Evolutionary conservation across 495 filamentous ascomycete species (phyloP), one percentile per base, ranked within the genome.

Genomic region (Staphylotrichum tortipilum): DNA sequence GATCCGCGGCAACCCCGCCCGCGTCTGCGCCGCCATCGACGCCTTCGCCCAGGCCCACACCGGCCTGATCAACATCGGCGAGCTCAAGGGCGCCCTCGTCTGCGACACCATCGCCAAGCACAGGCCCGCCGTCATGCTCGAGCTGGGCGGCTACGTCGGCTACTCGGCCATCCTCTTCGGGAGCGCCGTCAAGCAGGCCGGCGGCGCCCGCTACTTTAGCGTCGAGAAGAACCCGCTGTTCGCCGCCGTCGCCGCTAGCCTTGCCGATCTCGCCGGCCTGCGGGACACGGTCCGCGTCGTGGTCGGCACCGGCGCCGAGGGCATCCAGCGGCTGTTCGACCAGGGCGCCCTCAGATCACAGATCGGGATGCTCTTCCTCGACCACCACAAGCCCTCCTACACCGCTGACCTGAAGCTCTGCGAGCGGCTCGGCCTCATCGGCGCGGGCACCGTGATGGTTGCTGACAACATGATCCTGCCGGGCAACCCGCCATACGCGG

Each of bases 101-200:
- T 71, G 70, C 1, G 68, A 82, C 24, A 59, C 88, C 7, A 88
- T 92, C 49, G 62, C 65, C 10, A 68, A 83, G 47, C 58, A 74
- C 40, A 84, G 82, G 60, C 88, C 88, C 1, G 54, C 76, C 33
- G 72, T 70, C 5, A 84, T 89, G 72, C 78, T 92, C 40, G 88
- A 94, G 62, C 76, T 91, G 4, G 88, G 88, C 34, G 83, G 84
- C 40, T 94, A 90, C 65, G 71, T 89, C 26, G 88, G 88, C 36
- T 92, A 90, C 69, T 88, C 84, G 0, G 79, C 81, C 35, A 80
- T 89, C 43, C 68, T 86, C 6, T 88, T 88, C 55, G 83, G 77
- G 24, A 73, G 78, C 11, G 78, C 82, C 3, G 61, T 86, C 3
- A 72, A 74, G 26, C 66, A 74, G 15, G 73, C 72, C 17, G 80